Base-by-base conservation (phyloP, 2,329 filamentous ascomycete species). In the Mycosphaerelloides madeirae region DNA sequence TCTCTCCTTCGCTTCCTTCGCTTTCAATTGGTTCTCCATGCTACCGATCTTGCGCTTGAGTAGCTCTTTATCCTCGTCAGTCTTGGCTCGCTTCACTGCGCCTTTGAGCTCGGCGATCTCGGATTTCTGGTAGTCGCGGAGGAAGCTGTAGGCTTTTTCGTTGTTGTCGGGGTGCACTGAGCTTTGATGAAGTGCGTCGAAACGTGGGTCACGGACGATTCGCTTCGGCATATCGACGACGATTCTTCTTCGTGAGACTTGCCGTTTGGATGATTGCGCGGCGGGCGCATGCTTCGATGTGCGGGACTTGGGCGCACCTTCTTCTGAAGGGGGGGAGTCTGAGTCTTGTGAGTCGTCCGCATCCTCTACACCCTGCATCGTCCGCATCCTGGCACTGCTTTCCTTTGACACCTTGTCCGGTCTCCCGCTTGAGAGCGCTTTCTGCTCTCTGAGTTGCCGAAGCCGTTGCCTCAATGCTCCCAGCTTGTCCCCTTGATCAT, bases 251-350 rank as follows among this genome's bases (percentile, higher is more conserved):
- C 93, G 84, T 2, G 84, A 83, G 18, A 98, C 93, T 39, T 86
- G 84, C 38, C 80, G 80, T 68, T 91, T 94, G 65, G 85, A 88
- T 2, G 88, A 83, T 62, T 88, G 79, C 47, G 93, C 83, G 33
- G 81, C 80, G 0, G 93, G 93, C 0, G 93, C 93, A 68, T 97
- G 89, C 69, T 98, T 98, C 64, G 80, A 90, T 11, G 80, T 68
- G 18, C 84, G 76, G 18, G 65, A 67, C 41, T 64, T 65, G 36
- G 57, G 62, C 33, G 54, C 52, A 49, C 64, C 65, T 56, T 67
- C 59, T 60, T 70, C 59, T 57, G 68, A 57, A 61, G 65, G 68
- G 65, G 54, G 60, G 53, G 61, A 59, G 68, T 65, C 60, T 15
- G 60, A 59, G 42, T 63, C 58, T 13, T 59, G 54, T 32, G 54